These are phyloP conservation scores for Mesembryanthemum crystallinum DNA, from an alignment of 148 eudicot genomes.

Conservation along the genomic window DNA sequence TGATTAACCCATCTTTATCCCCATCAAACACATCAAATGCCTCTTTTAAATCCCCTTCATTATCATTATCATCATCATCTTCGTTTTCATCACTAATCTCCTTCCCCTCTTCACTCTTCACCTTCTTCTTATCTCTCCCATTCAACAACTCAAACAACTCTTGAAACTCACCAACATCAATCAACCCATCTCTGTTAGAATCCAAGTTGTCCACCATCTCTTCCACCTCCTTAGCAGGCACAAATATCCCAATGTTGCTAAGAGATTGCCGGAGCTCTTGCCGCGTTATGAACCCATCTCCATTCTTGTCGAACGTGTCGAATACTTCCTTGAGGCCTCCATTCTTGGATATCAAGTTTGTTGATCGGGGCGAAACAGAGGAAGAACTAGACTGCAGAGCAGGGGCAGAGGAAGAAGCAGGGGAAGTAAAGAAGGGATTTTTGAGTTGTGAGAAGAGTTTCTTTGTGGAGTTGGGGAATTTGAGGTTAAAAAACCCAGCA, in stretches of 20 bases:
- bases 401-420: background rate
- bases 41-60: conserved; percentile 39
- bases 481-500: conserved; percentile 19
- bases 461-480: conserved; percentile 23
- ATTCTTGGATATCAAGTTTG: background rate
- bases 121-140: background rate
- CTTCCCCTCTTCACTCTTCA: too few relatives aligned
- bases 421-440: background rate
- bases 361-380: background rate
- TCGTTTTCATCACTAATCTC: background rate
- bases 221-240: conserved; percentile 39
- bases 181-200: conserved; percentile 59
- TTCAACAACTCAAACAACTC: conserved; percentile 34
- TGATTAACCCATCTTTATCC: conserved; percentile 57
- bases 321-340: conserved; percentile 48
- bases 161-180: conserved; percentile 69
- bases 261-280: conserved; percentile 60
- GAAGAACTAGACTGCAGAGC: background rate
- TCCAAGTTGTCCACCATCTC: conserved; percentile 63
- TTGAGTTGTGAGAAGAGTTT: conserved; percentile 26
- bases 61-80: conserved; percentile 4
- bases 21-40: conserved; percentile 74
- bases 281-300: conserved; percentile 67
- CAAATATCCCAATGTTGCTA: conserved; percentile 51
- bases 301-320: conserved; percentile 71